These are phyloP conservation scores for Coemansia sp. DNA, from an alignment of 192 early-diverging fungal genomes.

Conservation along the genomic window DNA sequence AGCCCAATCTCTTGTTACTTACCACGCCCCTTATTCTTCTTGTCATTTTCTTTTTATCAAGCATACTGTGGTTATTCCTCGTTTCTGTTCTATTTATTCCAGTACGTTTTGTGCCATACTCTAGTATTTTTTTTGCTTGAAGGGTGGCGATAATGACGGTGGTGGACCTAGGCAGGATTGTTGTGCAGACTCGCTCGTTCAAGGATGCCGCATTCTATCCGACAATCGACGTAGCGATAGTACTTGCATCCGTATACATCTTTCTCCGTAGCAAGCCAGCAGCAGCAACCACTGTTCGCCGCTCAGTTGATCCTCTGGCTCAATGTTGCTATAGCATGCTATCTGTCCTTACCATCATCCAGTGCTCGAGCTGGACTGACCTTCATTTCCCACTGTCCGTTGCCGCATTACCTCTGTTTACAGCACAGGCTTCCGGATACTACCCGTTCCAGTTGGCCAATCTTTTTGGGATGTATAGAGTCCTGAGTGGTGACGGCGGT, in stretches of 20 bases:
- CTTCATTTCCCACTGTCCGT: slow-evolving; percentile 8
- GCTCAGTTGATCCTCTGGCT: slow-evolving; percentile 3
- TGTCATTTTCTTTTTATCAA: not conserved
- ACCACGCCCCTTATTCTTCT: too few relatives aligned
- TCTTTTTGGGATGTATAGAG: slow-evolving; percentile 17
- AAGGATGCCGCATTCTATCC: slow-evolving; percentile 1
- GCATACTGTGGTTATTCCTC: too few relatives aligned
- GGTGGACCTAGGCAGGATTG: not conserved
- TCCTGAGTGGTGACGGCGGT: slow-evolving; percentile 4
- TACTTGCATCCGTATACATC: not conserved
- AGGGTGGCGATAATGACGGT: not conserved
- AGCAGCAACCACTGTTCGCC: not conserved
- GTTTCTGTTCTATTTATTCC: too few relatives aligned
- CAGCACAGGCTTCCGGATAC: not conserved
- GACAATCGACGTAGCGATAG: not conserved
- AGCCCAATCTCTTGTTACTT: too few relatives aligned
- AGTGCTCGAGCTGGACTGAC: not conserved
- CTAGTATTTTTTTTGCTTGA: not conserved
- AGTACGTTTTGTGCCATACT: too few relatives aligned
- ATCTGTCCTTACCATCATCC: slow-evolving; percentile 2
- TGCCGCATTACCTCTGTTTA: slow-evolving; percentile 7
- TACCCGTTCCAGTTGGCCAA: slow-evolving; percentile 17
- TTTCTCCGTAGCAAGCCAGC: not conserved
- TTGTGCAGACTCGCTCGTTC: not conserved
- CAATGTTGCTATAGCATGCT: slow-evolving; percentile 8